Conservation (phyloP, 768 basidiomycete species). For the Auriscalpium orientale region DNA sequence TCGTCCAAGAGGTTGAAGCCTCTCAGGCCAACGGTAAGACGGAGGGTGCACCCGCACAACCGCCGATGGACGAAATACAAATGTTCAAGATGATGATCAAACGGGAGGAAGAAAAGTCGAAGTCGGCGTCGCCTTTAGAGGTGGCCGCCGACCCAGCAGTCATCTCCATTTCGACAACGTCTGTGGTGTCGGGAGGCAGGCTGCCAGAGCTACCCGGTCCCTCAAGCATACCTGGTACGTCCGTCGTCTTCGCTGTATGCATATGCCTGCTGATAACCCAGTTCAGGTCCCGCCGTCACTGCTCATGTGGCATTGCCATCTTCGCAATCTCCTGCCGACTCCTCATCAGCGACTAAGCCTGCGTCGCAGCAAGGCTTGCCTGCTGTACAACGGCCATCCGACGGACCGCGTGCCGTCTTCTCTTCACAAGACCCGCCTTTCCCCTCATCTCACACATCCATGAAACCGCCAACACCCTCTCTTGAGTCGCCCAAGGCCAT, state of each 20-base stretch:
- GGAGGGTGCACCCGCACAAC: conserved; percentile 18
- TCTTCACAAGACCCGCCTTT: background rate
- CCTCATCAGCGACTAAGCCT: background rate
- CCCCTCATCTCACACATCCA: conserved; percentile 1
- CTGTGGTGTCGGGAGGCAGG: too few relatives aligned
- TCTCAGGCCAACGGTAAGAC: conserved; percentile 4
- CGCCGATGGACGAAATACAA: conserved; percentile 72
- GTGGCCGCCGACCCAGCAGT: too few relatives aligned
- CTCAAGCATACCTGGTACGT: too few relatives aligned
- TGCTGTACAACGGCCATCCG: background rate
- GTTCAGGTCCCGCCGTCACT: too few relatives aligned
- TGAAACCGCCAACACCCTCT: conserved; percentile 10
- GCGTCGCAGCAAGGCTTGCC: background rate
- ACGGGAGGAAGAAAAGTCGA: conserved; percentile 52
- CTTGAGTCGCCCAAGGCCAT: conserved; percentile 15
- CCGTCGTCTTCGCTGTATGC: too few relatives aligned
- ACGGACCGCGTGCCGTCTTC: background rate
- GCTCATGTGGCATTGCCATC: too few relatives aligned
- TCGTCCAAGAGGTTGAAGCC: conserved; percentile 3
- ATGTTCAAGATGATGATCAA: conserved; percentile 81
- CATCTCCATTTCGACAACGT: too few relatives aligned
- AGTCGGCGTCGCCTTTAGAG: conserved; percentile 17
- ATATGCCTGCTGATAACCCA: too few relatives aligned
- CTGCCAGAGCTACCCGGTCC: too few relatives aligned
- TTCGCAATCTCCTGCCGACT: too few relatives aligned